Conservation (phyloP, 768 basidiomycete genomes). For the Dacryopinax primogenitus region DNA sequence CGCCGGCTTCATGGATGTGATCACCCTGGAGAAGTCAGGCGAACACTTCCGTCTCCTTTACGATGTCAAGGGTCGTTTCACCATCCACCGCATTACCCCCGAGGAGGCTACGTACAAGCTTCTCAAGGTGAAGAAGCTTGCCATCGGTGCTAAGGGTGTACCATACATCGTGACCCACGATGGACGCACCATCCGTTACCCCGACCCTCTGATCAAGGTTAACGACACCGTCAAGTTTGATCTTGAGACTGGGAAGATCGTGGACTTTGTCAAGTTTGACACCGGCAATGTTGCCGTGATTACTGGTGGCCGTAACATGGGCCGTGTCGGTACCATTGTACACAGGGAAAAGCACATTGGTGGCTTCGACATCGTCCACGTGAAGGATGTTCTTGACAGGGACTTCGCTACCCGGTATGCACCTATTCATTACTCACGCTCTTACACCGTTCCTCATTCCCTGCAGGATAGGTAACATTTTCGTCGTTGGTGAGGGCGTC, state of each 20-base stretch:
- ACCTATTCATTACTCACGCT: background rate
- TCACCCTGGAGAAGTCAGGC: conserved; percentile 94
- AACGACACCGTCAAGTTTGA: conserved; percentile 99
- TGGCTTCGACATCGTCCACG: conserved; percentile 97
- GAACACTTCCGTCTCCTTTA: conserved; percentile 99
- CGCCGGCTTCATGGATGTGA: conserved; percentile 95
- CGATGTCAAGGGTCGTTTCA: conserved; percentile 99
- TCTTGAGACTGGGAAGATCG: conserved; percentile 86
- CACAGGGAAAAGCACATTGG: conserved; percentile 96
- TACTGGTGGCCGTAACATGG: conserved; percentile 99
- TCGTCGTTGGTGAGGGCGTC: conserved; percentile 88
- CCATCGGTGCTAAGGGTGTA: conserved; percentile 84
- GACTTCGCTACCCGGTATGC: conserved; percentile 91
- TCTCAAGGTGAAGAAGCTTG: conserved; percentile 82
- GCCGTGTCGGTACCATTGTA: conserved; percentile 88
- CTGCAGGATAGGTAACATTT: conserved; percentile 83
- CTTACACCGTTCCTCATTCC: background rate
- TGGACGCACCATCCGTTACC: conserved; percentile 98
- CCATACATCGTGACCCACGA: conserved; percentile 98
- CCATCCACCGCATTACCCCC: conserved; percentile 96
- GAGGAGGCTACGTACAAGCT: conserved; percentile 98
- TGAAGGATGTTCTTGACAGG: conserved; percentile 87
- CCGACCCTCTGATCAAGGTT: conserved; percentile 86
- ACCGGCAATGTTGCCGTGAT: conserved; percentile 94
- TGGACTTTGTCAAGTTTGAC: conserved; percentile 84